A percentile compares a stretch with the other conserved stretches of the same genome.
Evolutionary conservation across 352 stramenopile species (phyloP).

Genomic region (Pythium biforme): DNA sequence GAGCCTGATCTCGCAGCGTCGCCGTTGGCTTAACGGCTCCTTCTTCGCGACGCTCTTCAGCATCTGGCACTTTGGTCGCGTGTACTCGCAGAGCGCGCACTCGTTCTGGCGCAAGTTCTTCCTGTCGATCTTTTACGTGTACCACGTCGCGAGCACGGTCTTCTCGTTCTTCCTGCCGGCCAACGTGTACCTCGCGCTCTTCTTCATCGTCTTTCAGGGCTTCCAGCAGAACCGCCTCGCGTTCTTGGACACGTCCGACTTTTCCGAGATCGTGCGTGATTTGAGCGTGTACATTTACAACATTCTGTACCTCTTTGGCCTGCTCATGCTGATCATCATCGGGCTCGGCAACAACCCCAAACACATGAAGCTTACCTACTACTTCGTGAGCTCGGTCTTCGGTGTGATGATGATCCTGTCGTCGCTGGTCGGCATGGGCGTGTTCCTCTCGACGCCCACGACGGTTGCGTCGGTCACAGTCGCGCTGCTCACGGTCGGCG

Average conservation of each 20-base stretch:
- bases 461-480: conserved; percentile 56
- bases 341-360: conserved; percentile 85
- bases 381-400: conserved; percentile 70
- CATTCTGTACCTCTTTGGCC: conserved; percentile 68
- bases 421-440: conserved; percentile 62
- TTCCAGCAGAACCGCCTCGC: conserved; percentile 83
- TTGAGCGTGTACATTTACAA: conserved; percentile 78
- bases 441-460: conserved; percentile 69
- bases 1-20: conserved; percentile 81
- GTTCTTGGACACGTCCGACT: conserved; percentile 80
- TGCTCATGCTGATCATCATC: conserved; percentile 86
- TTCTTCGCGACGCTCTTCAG: conserved; percentile 89
- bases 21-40: conserved; percentile 83
- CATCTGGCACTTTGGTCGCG: conserved; percentile 82
- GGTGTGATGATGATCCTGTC: conserved; percentile 81
- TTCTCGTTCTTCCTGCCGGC: conserved; percentile 76
- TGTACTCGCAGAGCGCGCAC: conserved; percentile 83
- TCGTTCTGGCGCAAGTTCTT: conserved; percentile 66
- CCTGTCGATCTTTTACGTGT: conserved; percentile 75
- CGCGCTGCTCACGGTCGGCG: conserved; percentile 65
- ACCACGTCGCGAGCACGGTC: conserved; percentile 68
- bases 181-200: conserved; percentile 84
- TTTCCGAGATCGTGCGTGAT: conserved; percentile 54
- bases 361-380: conserved; percentile 87
- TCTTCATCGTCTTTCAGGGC: conserved; percentile 87